These are phyloP conservation scores for Sarcomyxa edulis DNA, from an alignment of 768 basidiomycete species.

Conservation along the genomic window DNA sequence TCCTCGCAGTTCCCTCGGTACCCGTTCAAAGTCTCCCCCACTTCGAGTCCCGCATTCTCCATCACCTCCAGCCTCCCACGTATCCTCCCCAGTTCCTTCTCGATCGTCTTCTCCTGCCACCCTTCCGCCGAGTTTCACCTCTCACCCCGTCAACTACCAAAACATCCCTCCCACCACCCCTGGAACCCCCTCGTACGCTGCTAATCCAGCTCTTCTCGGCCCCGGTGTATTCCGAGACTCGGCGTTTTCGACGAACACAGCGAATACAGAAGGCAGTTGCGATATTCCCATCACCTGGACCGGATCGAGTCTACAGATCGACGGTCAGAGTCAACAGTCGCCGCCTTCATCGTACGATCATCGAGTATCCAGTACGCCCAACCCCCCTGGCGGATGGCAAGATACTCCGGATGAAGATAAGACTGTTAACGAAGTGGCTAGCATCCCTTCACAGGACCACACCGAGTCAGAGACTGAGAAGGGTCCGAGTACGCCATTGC, in stretches of 20 bases:
- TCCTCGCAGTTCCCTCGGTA: constrained; percentile 26
- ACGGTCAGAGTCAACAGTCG: constrained; percentile 5
- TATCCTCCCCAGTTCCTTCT: constrained; percentile 2
- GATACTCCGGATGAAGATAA: constrained; percentile 48
- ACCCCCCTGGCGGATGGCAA: constrained; percentile 53
- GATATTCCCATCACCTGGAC: constrained; percentile 64
- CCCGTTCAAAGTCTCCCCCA: constrained; percentile 36
- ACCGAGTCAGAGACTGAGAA: constrained; percentile 19
- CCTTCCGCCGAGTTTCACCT: no score
- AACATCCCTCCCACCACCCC: constrained; percentile 4
- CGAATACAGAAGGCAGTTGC: constrained; percentile 34
- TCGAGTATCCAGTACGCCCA: constrained; percentile 25
- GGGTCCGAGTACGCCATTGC: constrained; percentile 30
- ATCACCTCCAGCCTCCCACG: no score
- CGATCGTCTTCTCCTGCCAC: constrained; percentile 3
- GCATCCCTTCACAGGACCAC: constrained; percentile 13
- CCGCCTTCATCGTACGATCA: constrained; percentile 8
- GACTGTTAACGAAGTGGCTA: constrained; percentile 18
- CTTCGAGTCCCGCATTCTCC: constrained; percentile 22
- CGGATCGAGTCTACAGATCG: constrained; percentile 25
- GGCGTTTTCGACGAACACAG: constrained; percentile 44
- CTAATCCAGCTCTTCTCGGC: constrained; percentile 41
- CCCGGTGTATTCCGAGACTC: constrained; percentile 65
- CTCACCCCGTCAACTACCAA: constrained; percentile 1
- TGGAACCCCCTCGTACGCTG: constrained; percentile 5